Conservation (phyloP, 768 basidiomycete species). For the Suillus weaverae region DNA sequence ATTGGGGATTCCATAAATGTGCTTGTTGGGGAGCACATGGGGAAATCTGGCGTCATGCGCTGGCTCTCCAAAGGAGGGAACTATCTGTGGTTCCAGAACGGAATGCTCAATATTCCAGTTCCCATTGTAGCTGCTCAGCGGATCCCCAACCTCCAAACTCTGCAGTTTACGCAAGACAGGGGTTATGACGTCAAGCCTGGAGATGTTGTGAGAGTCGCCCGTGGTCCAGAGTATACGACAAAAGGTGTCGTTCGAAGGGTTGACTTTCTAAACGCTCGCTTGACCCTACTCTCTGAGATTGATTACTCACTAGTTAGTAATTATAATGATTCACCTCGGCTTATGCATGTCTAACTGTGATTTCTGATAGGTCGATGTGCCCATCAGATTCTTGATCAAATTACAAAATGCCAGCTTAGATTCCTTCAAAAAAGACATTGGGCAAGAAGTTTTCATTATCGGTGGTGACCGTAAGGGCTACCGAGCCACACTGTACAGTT, state of each 20-base stretch:
- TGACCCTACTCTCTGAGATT: not conserved
- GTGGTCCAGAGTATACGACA: not conserved
- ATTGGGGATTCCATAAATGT: not conserved
- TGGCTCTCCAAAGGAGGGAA: not conserved
- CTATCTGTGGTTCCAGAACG: not conserved
- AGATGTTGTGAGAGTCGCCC: no score
- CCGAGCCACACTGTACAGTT: not conserved
- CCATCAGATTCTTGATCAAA: not conserved
- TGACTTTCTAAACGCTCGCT: not conserved
- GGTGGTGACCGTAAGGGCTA: not conserved
- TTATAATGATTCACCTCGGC: not conserved
- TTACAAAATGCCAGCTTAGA: not conserved
- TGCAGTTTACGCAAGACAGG: no score
- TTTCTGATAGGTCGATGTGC: not conserved
- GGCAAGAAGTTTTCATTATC: not conserved
- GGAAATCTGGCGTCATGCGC: not conserved
- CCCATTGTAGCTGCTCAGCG: not conserved
- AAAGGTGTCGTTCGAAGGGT: not conserved
- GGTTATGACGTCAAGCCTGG: no score
- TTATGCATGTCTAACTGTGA: not conserved
- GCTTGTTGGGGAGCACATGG: not conserved
- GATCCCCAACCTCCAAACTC: not conserved
- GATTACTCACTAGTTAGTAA: not conserved
- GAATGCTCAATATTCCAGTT: not conserved
- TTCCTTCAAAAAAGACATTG: not conserved